Evolutionary conservation across 768 basidiomycete genomes (phyloP), one percentile per base, ranked within the genome.

Genomic region (Lactarius pseudohatsudake): DNA sequence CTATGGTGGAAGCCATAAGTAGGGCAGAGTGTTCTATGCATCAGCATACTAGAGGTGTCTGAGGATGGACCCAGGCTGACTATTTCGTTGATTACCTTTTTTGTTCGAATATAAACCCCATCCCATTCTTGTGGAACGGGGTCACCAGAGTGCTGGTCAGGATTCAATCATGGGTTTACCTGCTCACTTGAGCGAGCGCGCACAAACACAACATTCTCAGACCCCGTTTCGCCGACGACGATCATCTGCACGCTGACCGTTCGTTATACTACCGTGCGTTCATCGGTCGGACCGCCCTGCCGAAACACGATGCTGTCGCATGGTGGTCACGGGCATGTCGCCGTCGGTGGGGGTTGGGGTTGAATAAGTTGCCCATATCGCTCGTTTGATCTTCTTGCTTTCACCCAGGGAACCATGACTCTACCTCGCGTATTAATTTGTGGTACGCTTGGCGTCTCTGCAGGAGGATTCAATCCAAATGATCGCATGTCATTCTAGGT

Each of bases 1-100:
- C 55, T 98, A 96, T 70, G 91, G 92, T 36, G 40, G 28, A 58
- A 79, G 80, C 61, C 71, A 79, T 67, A 84, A 84, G 74, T 88
- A 79, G 75, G 16, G 30, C 57, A 70, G 59, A 32, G 20, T 18
- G 28, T 41, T 61, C 45, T 69, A 26, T 22, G 40, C 11, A 34
- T 16, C 36, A 38, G 47, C 45, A 26, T 6, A 30, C n/a, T 40
- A 40, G 34, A 58, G 7, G 34, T 38, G 28, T 36, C 30, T 50
- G 41, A 32, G 50, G 61, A 40, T 7, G 13, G 57, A n/a, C 61
- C 57, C 18, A 40, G 22, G 18, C 43, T 34, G 40, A 62, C 32
- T 61, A 32, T 59, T 56, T 34, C 26, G 34, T 43, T 41, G 47
- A 30, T 36, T 55, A 66, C 40, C 56, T 43, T 55, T 34, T 55